Evolutionary conservation across 768 basidiomycete species (phyloP).

Genomic region (Lentinus tigrinus): DNA sequence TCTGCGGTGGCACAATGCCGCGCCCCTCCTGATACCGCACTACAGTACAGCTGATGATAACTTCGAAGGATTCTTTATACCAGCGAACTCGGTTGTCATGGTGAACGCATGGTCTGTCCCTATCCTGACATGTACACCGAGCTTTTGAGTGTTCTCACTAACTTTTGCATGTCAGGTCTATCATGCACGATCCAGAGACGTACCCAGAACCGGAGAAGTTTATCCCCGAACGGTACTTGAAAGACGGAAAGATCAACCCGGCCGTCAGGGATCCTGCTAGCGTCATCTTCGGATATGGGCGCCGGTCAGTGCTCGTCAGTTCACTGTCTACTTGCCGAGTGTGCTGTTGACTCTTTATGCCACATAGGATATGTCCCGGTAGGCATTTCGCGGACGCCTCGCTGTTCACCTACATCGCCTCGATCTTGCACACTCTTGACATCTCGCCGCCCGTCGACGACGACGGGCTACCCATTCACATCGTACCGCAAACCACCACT

Average conservation of each 20-base stretch:
- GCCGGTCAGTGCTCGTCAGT: not conserved
- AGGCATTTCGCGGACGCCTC: not conserved
- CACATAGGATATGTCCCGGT: conserved; percentile 11
- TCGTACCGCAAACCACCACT: not conserved
- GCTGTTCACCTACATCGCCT: conserved; percentile 10
- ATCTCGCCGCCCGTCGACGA: not conserved
- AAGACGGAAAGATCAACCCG: conserved; percentile 12
- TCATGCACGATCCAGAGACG: conserved; percentile 45
- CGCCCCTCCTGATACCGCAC: conserved; percentile 27
- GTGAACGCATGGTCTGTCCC: conserved; percentile 14
- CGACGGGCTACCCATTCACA: not conserved
- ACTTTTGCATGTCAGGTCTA: conserved; percentile 35
- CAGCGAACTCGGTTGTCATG: conserved; percentile 23
- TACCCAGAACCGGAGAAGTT: conserved; percentile 48
- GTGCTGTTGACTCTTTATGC: too few relatives aligned
- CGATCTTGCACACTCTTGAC: conserved; percentile 6
- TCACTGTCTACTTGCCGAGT: too few relatives aligned
- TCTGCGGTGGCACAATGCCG: conserved; percentile 33
- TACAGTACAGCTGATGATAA: conserved; percentile 21
- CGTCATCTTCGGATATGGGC: conserved; percentile 26
- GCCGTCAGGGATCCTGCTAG: not conserved
- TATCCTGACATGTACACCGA: not conserved
- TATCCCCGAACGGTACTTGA: conserved; percentile 47
- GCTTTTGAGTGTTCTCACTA: too few relatives aligned
- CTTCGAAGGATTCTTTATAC: conserved; percentile 27